Percentiles rank a stretch among this genome's conserved stretches.
Conservation (phyloP, 176 grass and related monocot genomes). For the Bothriochloa decipiens region DNA sequence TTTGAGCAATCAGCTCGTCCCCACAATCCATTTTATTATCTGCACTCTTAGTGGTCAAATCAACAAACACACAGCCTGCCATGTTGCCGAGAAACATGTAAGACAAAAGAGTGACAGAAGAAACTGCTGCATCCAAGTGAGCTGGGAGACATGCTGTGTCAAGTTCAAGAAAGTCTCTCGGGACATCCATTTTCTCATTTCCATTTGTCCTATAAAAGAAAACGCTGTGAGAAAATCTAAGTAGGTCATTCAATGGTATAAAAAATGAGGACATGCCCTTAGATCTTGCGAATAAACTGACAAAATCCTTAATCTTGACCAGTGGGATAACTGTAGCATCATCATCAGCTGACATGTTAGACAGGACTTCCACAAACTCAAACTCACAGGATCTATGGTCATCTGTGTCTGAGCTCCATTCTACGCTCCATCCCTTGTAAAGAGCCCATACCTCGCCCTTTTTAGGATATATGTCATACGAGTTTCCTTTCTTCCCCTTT, state of each 20-base stretch:
- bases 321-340: slow-evolving; percentile 63
- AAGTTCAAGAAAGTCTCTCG: slow-evolving; percentile 84
- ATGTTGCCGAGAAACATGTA: slow-evolving; percentile 41
- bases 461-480: slow-evolving; percentile 67
- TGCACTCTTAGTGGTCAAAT: slow-evolving; percentile 32
- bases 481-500: slow-evolving; percentile 63
- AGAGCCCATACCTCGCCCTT: slow-evolving; percentile 89
- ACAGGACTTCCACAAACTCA: slow-evolving; percentile 69
- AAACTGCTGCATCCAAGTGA: slow-evolving; percentile 62
- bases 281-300: slow-evolving; percentile 68
- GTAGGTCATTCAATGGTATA: slow-evolving; percentile 63
- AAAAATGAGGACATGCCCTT: slow-evolving; percentile 43
- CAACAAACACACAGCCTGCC: slow-evolving; percentile 6
- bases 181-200: slow-evolving; percentile 67
- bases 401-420: slow-evolving; percentile 71
- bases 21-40: slow-evolving; percentile 8
- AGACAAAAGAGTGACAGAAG: slow-evolving; percentile 51
- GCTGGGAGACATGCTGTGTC: slow-evolving; percentile 78
- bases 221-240: slow-evolving; percentile 85
- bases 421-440: slow-evolving; percentile 78
- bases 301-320: slow-evolving; percentile 75
- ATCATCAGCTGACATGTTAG: slow-evolving; percentile 50
- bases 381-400: slow-evolving; percentile 70
- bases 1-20: slow-evolving; percentile 23
- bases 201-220: slow-evolving; percentile 69